phyloP scores from a whole-genome alignment of 108 stramenopile species.

The Pseudonitzschia multiseries region DNA sequence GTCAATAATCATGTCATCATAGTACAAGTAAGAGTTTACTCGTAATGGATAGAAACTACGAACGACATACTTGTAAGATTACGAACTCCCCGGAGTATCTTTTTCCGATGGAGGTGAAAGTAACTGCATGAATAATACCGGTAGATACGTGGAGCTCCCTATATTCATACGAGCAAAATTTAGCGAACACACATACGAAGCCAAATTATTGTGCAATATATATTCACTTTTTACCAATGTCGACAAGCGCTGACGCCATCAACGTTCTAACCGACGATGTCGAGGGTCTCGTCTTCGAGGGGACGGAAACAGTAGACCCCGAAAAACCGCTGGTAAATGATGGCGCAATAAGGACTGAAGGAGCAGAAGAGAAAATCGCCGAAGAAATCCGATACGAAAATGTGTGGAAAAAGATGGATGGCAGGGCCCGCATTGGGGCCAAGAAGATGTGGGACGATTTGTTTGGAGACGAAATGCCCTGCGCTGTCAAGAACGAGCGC shows the following conservation, averaged over 20 bases:
- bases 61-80: no score
- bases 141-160: no score
- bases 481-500: background rate
- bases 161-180: no score
- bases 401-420: slow-evolving; percentile 4
- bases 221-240: no score
- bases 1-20: no score
- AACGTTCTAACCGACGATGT: background rate
- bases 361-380: background rate
- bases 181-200: no score
- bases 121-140: no score
- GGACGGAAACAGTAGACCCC: background rate
- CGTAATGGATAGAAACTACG: no score
- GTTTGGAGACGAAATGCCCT: background rate
- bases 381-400: slow-evolving; percentile 1
- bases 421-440: background rate
- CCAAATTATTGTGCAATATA: no score
- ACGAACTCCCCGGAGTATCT: no score
- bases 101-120: no score
- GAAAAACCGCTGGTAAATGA: background rate
- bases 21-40: no score
- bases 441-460: background rate
- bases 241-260: background rate
- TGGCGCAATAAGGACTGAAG: background rate
- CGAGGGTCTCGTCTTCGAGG: background rate